These are phyloP conservation scores for Colletotrichum euphorbiae DNA, from an alignment of 2,329 filamentous ascomycete species.

Conservation along the genomic window DNA sequence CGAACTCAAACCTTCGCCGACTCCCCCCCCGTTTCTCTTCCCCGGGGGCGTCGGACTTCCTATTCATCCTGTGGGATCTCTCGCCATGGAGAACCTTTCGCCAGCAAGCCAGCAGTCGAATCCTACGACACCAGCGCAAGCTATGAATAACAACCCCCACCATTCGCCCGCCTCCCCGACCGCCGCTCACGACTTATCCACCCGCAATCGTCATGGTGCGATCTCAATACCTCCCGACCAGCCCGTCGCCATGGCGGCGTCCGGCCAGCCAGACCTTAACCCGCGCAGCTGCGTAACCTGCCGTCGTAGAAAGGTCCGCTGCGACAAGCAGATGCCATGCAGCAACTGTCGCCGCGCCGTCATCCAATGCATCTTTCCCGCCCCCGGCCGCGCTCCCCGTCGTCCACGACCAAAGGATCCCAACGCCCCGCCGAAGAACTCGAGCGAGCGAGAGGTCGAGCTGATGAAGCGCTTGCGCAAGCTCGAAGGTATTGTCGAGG, in stretches of 20 bases:
- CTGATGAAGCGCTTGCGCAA: conserved; percentile 78
- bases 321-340: conserved; percentile 82
- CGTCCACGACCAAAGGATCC: conserved; percentile 74
- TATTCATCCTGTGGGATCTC: not conserved
- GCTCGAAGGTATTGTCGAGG: conserved; percentile 80
- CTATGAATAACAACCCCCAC: conserved; percentile 26
- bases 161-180: conserved; percentile 34
- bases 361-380: conserved; percentile 79
- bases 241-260: conserved; percentile 37
- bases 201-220: conserved; percentile 35
- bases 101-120: conserved; percentile 33
- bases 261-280: conserved; percentile 52
- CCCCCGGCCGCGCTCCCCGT: conserved; percentile 77
- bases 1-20: conserved; percentile 14
- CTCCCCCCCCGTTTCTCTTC: not conserved
- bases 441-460: conserved; percentile 73
- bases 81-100: conserved; percentile 26
- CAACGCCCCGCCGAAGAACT: conserved; percentile 69
- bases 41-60: not conserved
- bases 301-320: conserved; percentile 75
- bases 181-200: conserved; percentile 26
- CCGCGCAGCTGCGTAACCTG: conserved; percentile 64
- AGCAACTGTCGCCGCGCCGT: conserved; percentile 78
- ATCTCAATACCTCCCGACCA: conserved; percentile 39
- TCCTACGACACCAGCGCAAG: conserved; percentile 25